Percentiles rank a stretch among this genome's conserved stretches.
phyloP scores from a whole-genome alignment of 805 yeast species.

The Hanseniaspora occidentalis region DNA sequence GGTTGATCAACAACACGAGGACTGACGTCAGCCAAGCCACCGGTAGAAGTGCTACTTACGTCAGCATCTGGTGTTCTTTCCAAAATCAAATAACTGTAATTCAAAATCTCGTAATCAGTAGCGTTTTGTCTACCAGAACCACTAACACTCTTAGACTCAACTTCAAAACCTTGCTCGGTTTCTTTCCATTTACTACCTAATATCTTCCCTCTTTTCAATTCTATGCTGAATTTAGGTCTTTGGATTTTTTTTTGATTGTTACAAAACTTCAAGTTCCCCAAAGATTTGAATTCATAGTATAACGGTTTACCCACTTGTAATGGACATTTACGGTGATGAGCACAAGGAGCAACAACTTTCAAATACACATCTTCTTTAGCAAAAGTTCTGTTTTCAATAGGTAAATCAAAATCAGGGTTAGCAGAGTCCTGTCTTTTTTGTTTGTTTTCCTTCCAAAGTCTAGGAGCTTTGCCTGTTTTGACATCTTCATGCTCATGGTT shows the following conservation, averaged over 20 bases:
- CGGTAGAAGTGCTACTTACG: conserved; percentile 5
- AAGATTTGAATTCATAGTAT: conserved; percentile 41
- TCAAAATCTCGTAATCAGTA: conserved; percentile 56
- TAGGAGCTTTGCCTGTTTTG: conserved; percentile 43
- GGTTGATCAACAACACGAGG: conserved; percentile 70
- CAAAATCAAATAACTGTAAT: conserved; percentile 61
- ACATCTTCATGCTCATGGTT: conserved; percentile 33
- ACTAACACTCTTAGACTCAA: conserved; percentile 23
- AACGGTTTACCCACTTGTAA: conserved; percentile 67
- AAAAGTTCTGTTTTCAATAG: conserved; percentile 3
- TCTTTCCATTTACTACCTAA: conserved; percentile 61
- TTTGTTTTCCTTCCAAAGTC: conserved; percentile 36
- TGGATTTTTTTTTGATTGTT: conserved; percentile 56
- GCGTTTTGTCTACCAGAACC: conserved; percentile 64
- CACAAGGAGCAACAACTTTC: conserved; percentile 74
- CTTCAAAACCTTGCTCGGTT: conserved; percentile 44
- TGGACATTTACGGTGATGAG: conserved; percentile 82
- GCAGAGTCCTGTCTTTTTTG: not conserved
- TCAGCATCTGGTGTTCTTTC: conserved; percentile 34
- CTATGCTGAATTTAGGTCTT: conserved; percentile 71
- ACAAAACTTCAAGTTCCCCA: conserved; percentile 60
- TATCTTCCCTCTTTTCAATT: conserved; percentile 69
- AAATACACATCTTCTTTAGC: conserved; percentile 35
- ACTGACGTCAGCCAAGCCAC: conserved; percentile 30
- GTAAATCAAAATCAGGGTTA: not conserved